These are phyloP conservation scores for Herpetospermum pedunculosum DNA, from an alignment of 306 rosid genomes.

Conservation along the genomic window DNA sequence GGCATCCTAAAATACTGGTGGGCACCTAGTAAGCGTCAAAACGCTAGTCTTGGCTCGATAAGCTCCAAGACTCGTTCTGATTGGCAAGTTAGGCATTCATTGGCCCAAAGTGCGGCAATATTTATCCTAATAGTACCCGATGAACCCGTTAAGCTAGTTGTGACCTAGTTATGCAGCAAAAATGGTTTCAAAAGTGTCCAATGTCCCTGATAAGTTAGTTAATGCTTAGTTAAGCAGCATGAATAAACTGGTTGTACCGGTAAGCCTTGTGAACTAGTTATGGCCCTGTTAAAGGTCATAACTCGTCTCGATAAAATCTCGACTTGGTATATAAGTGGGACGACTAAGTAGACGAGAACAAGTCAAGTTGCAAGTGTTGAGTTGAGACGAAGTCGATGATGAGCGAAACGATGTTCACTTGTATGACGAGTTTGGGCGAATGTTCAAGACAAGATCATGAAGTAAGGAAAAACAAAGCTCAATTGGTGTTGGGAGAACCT, in stretches of 20 bases:
- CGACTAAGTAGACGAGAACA: background rate
- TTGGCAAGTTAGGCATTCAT: too few species aligned
- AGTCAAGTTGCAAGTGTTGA: too few species aligned
- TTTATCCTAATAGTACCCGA: background rate
- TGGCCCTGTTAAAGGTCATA: background rate
- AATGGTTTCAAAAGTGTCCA: too few species aligned
- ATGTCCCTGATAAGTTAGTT: background rate
- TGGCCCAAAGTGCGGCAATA: background rate
- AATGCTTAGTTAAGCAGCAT: background rate
- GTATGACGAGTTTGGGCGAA: too few species aligned
- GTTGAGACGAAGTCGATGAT: too few species aligned
- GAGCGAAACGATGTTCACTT: too few species aligned
- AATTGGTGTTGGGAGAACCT: too few species aligned
- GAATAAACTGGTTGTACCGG: background rate
- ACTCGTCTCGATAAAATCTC: background rate
- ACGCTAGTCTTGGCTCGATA: too few species aligned
- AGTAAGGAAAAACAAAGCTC: too few species aligned
- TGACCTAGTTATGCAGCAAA: background rate
- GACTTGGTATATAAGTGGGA: background rate
- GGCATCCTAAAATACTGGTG: background rate
- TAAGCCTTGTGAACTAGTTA: background rate
- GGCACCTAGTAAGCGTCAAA: background rate
- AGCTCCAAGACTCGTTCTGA: too few species aligned
- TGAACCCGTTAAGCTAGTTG: background rate
- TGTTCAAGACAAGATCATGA: too few species aligned